Base-by-base conservation (phyloP, 371 early-diverging fungal species). In the Fennellomyces sp. region DNA sequence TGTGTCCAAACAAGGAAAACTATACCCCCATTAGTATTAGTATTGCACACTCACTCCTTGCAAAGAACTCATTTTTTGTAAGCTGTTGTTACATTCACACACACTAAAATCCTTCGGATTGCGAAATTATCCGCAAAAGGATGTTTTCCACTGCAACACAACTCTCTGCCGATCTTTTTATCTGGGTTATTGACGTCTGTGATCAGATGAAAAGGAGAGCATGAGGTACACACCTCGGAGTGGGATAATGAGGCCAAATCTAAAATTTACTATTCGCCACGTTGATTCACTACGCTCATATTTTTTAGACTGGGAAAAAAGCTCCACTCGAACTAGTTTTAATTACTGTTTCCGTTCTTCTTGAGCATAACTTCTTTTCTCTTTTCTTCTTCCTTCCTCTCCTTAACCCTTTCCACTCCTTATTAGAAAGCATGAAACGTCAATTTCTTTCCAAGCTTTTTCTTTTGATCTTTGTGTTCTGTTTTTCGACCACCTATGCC, bases 401-500 rank as follows among this genome's bases (percentile, higher is more conserved):
- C 35, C 33, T 52, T 52, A 52, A 36, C 58, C 58, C 58, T 27
- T 58, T 58, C 47, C 58, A 58, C 17, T 58, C 58, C 28, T 38
- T 58, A 35, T 19, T 54, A 25, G 23, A 31, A 15, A 52, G 35
- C 17, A 54, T 54, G 55, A 54, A 54, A 35, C 45, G 23, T 15
- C 47, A 58, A 35, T 48, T 58, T 33, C 27, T 58, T 19, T 29
- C 39, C 39, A 45, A 45, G 45, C 45, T 31, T 31, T 36, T 54
- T 38, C 38, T 35, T 36, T 49, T 60, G 19, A 28, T 60, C 39
- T 36, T 41, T 52, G 51, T 47, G n/a, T 26, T 63, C 27, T 56
- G 49, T 29, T 12, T 28, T 29, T 31, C 49, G 17, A 52, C 30
- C 21, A 19, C 11, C 15, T 11, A 12, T 66, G 59, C 64, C 33